Base-by-base conservation (phyloP, 2,329 filamentous ascomycete genomes). In the Cytospora leucostoma region DNA sequence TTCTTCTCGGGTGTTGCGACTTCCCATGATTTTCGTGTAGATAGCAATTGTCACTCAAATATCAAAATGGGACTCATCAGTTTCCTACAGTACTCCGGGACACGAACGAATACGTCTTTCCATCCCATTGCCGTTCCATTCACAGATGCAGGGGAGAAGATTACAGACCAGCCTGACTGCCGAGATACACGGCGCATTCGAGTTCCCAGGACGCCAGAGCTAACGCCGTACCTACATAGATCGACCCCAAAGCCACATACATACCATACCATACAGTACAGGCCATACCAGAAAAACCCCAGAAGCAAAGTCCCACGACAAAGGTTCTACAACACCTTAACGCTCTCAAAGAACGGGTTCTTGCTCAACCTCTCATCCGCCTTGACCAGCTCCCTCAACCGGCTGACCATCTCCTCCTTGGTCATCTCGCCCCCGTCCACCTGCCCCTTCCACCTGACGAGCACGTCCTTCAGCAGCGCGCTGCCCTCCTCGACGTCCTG, bases 401-500 rank as follows among this genome's bases (percentile, higher is more conserved):
- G 84, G 67, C 83, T 81, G 8, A 94, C 85, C 80, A 95, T 93
- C 74, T 96, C 88, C 68, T 91, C 88, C 69, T 87, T 87, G 63
- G 79, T 87, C 80, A 92, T 79, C 4, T 79, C 74, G 35, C 82
- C 84, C 1, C 76, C 82, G 64, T 85, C 78, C 12, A 87, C 85
- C 73, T 94, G 88, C 59, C 86, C 82, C 80, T 96, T 97, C 95
- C 95, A 99, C 74, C 87, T 84, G 49, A 90, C 78, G 64, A 99
- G 78, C 72, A 97, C 83, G 54, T 89, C 85, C 78, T 98, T 98
- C 56, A 99, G 81, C 77, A 96, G 79, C 32, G 84, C 84, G 73
- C 90, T 97, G 8, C 95, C 95, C 74, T 94, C 87, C 70, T 97
- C 93, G 0, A 98, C 90, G 69, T 99, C 93, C 67, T 93, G 85